Conservation (phyloP, 2,329 filamentous ascomycete species). For the Ilyonectria destructans region DNA sequence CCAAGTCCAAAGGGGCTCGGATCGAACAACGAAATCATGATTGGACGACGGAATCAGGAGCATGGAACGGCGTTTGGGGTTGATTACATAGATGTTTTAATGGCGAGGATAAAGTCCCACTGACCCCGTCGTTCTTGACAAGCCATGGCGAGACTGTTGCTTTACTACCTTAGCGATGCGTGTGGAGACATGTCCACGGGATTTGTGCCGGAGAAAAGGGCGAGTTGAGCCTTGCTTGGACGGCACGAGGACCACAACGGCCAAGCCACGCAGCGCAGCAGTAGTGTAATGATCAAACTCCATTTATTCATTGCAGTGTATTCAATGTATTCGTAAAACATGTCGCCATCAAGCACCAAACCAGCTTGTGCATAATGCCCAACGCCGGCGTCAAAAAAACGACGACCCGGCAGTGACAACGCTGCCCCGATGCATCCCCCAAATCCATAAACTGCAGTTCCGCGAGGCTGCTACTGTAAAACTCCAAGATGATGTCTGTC, state of each 20-base stretch:
- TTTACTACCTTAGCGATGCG: too few species aligned
- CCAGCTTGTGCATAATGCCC: too few species aligned
- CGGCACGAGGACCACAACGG: not conserved
- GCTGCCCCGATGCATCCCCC: not conserved
- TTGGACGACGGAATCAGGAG: conserved; percentile 30
- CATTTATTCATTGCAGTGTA: not conserved
- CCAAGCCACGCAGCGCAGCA: not conserved
- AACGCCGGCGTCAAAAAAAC: too few species aligned
- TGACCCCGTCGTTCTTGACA: not conserved
- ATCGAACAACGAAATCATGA: conserved; percentile 38
- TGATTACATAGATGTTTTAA: conserved; percentile 18
- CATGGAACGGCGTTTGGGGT: conserved; percentile 41
- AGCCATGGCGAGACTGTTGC: not conserved
- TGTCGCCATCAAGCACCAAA: not conserved
- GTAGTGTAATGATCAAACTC: not conserved
- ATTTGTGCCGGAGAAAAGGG: not conserved
- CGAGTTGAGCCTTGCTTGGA: not conserved
- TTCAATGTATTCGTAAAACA: not conserved
- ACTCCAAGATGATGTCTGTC: conserved; percentile 1
- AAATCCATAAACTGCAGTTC: not conserved
- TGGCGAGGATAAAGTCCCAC: not conserved
- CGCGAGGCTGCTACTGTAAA: not conserved
- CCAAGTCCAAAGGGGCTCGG: conserved; percentile 44
- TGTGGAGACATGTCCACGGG: not conserved
- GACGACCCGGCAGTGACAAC: not conserved